Percentiles rank a stretch among this genome's conserved stretches.
These are phyloP conservation scores for Apiospora pterosperma DNA, from an alignment of 2,329 filamentous ascomycete genomes.

Conservation along the genomic window DNA sequence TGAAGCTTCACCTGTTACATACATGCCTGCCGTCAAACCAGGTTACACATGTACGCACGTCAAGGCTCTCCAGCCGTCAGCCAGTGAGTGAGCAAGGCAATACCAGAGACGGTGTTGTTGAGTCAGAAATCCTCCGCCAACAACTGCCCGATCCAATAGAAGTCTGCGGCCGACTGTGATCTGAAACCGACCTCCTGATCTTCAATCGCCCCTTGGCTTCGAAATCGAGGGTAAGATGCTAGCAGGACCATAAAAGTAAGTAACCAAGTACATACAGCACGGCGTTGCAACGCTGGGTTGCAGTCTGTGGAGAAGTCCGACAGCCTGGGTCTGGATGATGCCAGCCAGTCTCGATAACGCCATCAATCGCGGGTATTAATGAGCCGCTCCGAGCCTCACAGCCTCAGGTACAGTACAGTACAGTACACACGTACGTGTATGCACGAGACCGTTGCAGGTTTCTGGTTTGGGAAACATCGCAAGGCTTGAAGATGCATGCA, in stretches of 20 bases:
- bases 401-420: too few species aligned
- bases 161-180: not conserved
- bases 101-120: not conserved
- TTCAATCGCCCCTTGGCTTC: not conserved
- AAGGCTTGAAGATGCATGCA: not conserved
- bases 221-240: not conserved
- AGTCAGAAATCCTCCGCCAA: constrained; percentile 1
- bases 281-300: not conserved
- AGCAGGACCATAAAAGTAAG: not conserved
- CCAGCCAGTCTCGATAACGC: not conserved
- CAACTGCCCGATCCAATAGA: not conserved
- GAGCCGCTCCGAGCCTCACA: not conserved
- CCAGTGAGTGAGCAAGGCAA: not conserved
- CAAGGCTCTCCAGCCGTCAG: not conserved
- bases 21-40: not conserved
- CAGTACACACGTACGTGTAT: too few species aligned
- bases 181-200: not conserved
- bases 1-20: not conserved
- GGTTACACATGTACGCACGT: not conserved
- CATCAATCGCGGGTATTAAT: not conserved
- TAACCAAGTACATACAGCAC: too few species aligned
- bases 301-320: not conserved
- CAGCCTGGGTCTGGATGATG: not conserved
- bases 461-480: not conserved
- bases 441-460: not conserved